Base-by-base conservation (phyloP, 1,139 yeast genomes). In the Hyphopichia buzzinii region DNA sequence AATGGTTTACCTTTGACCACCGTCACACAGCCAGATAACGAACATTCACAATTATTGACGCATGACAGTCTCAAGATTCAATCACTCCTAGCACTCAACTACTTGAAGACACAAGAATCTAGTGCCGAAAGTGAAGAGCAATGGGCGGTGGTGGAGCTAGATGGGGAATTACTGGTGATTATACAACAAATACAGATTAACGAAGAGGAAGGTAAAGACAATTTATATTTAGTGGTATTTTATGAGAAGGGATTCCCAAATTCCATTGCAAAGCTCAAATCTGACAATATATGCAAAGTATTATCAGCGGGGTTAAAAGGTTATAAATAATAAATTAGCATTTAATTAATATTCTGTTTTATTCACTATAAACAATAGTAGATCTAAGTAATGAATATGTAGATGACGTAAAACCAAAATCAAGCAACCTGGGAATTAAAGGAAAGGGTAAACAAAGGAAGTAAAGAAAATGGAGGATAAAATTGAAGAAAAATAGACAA, bases 1-100 rank as follows among this genome's bases (percentile, higher is more conserved):
- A 55, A 58, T 29, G 79, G 77, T 1, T 55, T 66, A 17, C 74
- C 75, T 3, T 52, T 69, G 30, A 60, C 69, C 26, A 64, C 74
- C 1, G 72, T 70, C 6, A 32, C 34, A 3, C 4, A 34, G 46
- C 37, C 55, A 43, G 42, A 22, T n/a, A 35, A 16, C 12, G 16
- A 29, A 12, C 25, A 43, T 12, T n/a, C n/a, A n/a, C 23, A 19
- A 10, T 7, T 6, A 10, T 19, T 19, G 23, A 48, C 61, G 11
- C 62, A 67, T 4, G 78, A 74, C 39, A 64, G 62, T 37, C 54
- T 75, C 24, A 67, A 67, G 40, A 72, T 76, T 10, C 61, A 70
- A 43, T 64, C 77, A n/a, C 54, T 76, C 25, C 49, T 74, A 36
- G 75, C 73, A 2, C 57, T 65, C 38, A 67, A 62, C 34, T 58